Evolutionary conservation across 169 alveolate species (phyloP), one percentile per base, ranked within the genome.

Genomic region (Plasmodium gallinaceum): DNA sequence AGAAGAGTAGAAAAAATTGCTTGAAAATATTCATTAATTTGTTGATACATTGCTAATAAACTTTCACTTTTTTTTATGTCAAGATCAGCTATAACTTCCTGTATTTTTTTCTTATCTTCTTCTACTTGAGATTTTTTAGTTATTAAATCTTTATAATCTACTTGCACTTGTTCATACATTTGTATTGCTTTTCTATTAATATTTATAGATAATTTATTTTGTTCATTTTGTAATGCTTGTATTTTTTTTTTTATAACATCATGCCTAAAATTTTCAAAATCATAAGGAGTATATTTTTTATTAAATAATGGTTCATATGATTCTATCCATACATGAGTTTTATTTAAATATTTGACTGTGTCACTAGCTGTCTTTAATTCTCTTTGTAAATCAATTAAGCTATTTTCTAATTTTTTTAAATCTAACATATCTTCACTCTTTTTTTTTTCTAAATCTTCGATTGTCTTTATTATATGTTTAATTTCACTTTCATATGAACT

Each of bases 101-200:
- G 95, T 45, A 98, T 95, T 90, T 97, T 97, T 61, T 88, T 88
- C 85, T 97, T 96, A 91, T 98, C 99, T 37, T 96, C 93, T 24
- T 92, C 93, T 14, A 97, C 98, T 60, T 96, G 96, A 58, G 94
- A 95, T 74, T 97, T 96, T 91, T 98, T 97, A 22, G 93, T 95
- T 37, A 96, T 74, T 73, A 98, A 94, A 73, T 96, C 97, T 24
- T 88, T 85, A 75, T 95, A 97, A 69, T 98, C 98, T 32, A 95
- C 93, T 70, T 97, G 98, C 20, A 97, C 97, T 86, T 96, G 96
- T 54, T 98, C 99, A 52, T 97, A 96, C 95, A 97, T 94, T 65
- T 96, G 96, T 57, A 96, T 98, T 8, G 98, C 99, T 85, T 97
- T 97, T 88, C 97, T 96, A 89, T 98, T 98, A 26, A 98, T 97